Conservation (phyloP, 2,329 filamentous ascomycete species). For the Colletotrichum lindemuthianum region DNA sequence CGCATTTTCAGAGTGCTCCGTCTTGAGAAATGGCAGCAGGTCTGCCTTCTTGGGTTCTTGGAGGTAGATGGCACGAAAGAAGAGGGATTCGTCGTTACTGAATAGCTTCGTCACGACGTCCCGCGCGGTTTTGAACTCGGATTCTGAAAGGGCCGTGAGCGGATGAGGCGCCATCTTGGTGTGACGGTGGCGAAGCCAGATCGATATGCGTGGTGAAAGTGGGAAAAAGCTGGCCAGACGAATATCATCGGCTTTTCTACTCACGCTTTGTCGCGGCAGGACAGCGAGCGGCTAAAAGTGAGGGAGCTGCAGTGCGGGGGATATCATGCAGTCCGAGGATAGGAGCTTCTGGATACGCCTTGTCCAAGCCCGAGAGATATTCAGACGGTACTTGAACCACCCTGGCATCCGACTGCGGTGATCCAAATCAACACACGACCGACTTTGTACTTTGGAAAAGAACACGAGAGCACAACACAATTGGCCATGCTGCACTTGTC, state of each 20-base stretch:
- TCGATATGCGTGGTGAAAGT: no score
- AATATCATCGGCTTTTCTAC: no score
- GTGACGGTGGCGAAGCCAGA: not conserved
- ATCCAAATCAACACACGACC: no score
- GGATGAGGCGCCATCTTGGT: slow-evolving; percentile 48
- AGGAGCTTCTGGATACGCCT: slow-evolving; percentile 8
- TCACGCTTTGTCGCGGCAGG: no score
- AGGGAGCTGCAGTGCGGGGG: slow-evolving; percentile 24
- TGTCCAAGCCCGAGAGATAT: not conserved
- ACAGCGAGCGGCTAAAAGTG: not conserved
- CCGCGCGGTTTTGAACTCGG: slow-evolving; percentile 61
- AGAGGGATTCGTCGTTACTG: slow-evolving; percentile 40
- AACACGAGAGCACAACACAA: no score
- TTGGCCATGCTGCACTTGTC: no score
- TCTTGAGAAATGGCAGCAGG: slow-evolving; percentile 68
- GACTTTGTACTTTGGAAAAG: no score
- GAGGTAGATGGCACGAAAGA: slow-evolving; percentile 69
- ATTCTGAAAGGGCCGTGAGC: slow-evolving; percentile 58
- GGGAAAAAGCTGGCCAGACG: no score
- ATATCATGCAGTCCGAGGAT: slow-evolving; percentile 15
- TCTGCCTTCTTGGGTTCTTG: slow-evolving; percentile 70
- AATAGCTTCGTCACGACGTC: slow-evolving; percentile 53
- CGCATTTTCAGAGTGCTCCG: slow-evolving; percentile 64
- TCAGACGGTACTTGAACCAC: not conserved
- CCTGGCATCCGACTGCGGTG: slow-evolving; percentile 1